Percentiles rank a stretch among this genome's conserved stretches.
Evolutionary conservation across 2,329 filamentous ascomycete species (phyloP).

Genomic region (Mollisiaceae sp.): DNA sequence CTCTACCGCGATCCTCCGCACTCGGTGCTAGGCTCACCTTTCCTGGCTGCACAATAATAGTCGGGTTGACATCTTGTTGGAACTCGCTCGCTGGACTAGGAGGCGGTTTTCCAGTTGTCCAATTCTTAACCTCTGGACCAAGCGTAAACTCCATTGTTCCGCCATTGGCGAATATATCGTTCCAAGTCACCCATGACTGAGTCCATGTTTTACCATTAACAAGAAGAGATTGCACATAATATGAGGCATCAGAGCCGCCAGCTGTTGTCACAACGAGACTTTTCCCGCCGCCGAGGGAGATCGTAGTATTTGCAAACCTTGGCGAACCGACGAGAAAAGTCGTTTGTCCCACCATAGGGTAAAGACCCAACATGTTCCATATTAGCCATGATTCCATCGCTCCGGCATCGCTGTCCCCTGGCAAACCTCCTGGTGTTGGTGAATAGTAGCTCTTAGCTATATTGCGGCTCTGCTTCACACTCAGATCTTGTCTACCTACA

Average conservation of each 20-base stretch:
- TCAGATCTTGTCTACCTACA: conserved; percentile 64
- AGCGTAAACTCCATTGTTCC: conserved; percentile 68
- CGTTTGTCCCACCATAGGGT: conserved; percentile 70
- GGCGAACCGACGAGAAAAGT: conserved; percentile 69
- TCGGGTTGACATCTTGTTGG: conserved; percentile 9
- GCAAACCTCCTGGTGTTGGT: conserved; percentile 59
- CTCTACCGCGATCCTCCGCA: not conserved
- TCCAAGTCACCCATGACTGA: conserved; percentile 65
- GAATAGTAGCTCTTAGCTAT: conserved; percentile 64
- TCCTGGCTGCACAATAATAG: conserved; percentile 11
- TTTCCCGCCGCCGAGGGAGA: conserved; percentile 50
- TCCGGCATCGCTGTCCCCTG: conserved; percentile 70
- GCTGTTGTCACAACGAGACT: conserved; percentile 58
- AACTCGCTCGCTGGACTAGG: conserved; percentile 60
- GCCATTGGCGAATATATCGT: conserved; percentile 67
- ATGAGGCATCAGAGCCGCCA: conserved; percentile 52
- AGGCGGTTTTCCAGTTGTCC: conserved; percentile 58
- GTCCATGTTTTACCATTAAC: conserved; percentile 68
- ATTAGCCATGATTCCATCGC: conserved; percentile 74
- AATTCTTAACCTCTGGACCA: conserved; percentile 55
- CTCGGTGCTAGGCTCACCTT: conserved; percentile 6
- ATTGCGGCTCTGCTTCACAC: conserved; percentile 60
- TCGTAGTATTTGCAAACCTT: conserved; percentile 64
- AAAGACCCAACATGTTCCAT: conserved; percentile 72
- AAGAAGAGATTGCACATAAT: conserved; percentile 68